Conservation (phyloP, 352 stramenopile species). For the Phytophthora hybrid region DNA sequence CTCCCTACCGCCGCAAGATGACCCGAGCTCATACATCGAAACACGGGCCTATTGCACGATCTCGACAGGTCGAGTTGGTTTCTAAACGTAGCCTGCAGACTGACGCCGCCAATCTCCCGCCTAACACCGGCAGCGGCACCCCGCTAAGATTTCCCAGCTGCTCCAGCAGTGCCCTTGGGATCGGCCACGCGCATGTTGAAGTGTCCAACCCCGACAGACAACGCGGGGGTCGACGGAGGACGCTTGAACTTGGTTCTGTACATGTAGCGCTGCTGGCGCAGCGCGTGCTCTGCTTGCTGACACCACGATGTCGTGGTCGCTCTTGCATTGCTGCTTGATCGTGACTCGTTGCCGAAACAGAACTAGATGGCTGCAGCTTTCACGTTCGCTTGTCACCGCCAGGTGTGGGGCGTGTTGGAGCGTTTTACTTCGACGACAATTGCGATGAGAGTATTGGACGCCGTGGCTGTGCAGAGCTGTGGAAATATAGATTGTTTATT, state of each 20-base stretch:
- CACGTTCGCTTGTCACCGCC: too few relatives aligned
- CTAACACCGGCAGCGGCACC: background rate
- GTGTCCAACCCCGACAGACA: background rate
- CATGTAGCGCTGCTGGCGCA: background rate
- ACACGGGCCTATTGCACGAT: background rate
- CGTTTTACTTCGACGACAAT: too few relatives aligned
- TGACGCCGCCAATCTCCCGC: background rate
- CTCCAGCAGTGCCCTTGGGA: background rate
- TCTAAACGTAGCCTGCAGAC: background rate
- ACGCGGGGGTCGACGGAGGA: background rate
- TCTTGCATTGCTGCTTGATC: too few relatives aligned
- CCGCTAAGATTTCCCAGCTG: background rate
- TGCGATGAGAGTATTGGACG: too few relatives aligned
- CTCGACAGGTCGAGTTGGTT: background rate
- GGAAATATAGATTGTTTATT: too few relatives aligned
- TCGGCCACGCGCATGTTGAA: background rate
- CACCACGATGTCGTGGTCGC: too few relatives aligned
- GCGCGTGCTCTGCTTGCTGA: background rate
- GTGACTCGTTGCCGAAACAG: too few relatives aligned
- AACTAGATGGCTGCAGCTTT: too few relatives aligned
- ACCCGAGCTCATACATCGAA: background rate
- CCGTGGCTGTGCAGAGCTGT: too few relatives aligned
- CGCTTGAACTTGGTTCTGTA: background rate
- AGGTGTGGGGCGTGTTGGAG: too few relatives aligned
- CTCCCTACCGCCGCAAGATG: background rate